These are phyloP conservation scores for Leccinum imitatum DNA, from an alignment of 768 basidiomycete species.

Conservation along the genomic window DNA sequence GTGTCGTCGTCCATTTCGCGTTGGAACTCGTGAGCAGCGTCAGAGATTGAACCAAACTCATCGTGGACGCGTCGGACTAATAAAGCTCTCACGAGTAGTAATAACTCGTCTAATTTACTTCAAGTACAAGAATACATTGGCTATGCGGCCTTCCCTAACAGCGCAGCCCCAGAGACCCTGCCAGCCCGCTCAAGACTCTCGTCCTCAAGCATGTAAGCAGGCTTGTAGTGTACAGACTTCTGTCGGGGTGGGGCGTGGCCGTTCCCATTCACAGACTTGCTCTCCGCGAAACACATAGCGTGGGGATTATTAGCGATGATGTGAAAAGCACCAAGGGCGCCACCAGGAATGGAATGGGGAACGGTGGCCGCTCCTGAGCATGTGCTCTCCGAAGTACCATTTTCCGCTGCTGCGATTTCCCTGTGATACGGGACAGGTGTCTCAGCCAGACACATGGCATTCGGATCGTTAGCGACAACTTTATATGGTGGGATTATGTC, in stretches of 20 bases:
- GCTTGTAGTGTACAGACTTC: conserved; percentile 49
- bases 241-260: neutral
- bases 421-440: neutral
- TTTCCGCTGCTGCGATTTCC: neutral
- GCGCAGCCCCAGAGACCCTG: conserved; percentile 38
- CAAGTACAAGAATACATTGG: neutral
- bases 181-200: conserved; percentile 73
- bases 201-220: conserved; percentile 81
- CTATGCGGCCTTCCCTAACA: conserved; percentile 11
- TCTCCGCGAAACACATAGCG: conserved; percentile 19
- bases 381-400: conserved; percentile 12
- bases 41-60: conserved; percentile 20
- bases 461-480: conserved; percentile 21
- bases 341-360: neutral
- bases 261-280: conserved; percentile 3
- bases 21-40: conserved; percentile 23
- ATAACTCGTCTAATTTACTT: neutral
- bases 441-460: conserved; percentile 19
- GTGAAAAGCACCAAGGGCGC: conserved; percentile 11
- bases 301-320: conserved; percentile 26
- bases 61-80: conserved; percentile 7
- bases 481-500: conserved; percentile 21
- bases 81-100: neutral
- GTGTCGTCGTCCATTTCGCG: conserved; percentile 53
- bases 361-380: conserved; percentile 3